These are phyloP conservation scores for Debaryomycetaceae sp. DNA, from an alignment of 1,139 yeast genomes.

Conservation along the genomic window DNA sequence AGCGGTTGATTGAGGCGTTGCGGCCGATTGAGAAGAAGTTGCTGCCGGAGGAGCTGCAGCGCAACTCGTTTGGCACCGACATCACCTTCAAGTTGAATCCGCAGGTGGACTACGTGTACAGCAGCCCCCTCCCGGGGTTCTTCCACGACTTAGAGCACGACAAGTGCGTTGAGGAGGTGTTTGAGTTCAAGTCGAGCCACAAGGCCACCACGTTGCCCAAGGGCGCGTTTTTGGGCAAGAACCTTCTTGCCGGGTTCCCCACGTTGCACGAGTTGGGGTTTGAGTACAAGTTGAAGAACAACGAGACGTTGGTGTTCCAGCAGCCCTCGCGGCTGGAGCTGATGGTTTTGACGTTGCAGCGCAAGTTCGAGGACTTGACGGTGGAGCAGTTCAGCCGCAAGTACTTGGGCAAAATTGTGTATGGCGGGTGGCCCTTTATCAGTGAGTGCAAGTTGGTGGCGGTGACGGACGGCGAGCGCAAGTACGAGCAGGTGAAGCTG, in stretches of 20 bases:
- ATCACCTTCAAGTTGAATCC: slow-evolving; percentile 71
- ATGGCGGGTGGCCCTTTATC: slow-evolving; percentile 85
- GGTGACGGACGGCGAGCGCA: slow-evolving; percentile 52
- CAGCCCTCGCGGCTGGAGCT: slow-evolving; percentile 83
- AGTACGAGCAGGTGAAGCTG: slow-evolving; percentile 37
- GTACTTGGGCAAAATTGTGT: slow-evolving; percentile 57
- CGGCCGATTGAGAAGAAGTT: slow-evolving; percentile 57
- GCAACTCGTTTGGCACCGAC: slow-evolving; percentile 74
- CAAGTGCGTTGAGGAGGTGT: slow-evolving; percentile 63
- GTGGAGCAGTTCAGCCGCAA: slow-evolving; percentile 59
- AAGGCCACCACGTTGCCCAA: slow-evolving; percentile 36
- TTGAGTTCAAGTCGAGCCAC: slow-evolving; percentile 17
- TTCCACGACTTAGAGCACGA: slow-evolving; percentile 77
- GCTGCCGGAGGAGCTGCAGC: slow-evolving; percentile 60
- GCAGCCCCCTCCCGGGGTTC: slow-evolving; percentile 75
- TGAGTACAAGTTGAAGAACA: slow-evolving; percentile 43
- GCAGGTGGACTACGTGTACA: slow-evolving; percentile 63
- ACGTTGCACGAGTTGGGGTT: slow-evolving; percentile 68
- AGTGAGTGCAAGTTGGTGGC: slow-evolving; percentile 72
- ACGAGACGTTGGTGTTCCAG: slow-evolving; percentile 76
- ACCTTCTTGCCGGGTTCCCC: slow-evolving; percentile 88
- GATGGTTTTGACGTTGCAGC: slow-evolving; percentile 59
- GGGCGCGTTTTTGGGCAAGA: slow-evolving; percentile 67
- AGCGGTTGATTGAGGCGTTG: slow-evolving; percentile 68
- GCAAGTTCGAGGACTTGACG: slow-evolving; percentile 43